These are phyloP conservation scores for Ustilago vetiveriae DNA, from an alignment of 1,284 basidiomycete genomes.

Conservation along the genomic window DNA sequence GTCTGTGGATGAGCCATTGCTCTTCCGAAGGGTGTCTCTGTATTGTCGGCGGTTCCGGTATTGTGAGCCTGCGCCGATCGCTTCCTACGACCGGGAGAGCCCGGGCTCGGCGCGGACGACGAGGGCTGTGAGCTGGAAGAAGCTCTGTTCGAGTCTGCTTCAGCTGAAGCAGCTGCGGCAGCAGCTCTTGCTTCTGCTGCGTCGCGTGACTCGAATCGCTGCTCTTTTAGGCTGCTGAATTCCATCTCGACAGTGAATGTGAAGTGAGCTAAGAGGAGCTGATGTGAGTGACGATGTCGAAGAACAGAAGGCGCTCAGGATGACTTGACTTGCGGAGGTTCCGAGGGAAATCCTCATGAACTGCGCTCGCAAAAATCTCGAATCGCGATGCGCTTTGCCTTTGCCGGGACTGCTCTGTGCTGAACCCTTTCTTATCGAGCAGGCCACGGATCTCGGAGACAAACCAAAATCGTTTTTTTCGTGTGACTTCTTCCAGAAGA, in stretches of 20 bases:
- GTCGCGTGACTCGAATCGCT: constrained; percentile 12
- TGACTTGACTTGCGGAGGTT: constrained; percentile 9
- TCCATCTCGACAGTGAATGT: constrained; percentile 24
- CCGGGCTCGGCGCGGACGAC: not conserved
- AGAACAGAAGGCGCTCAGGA: no score
- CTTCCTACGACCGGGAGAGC: constrained; percentile 2
- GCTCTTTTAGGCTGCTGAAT: constrained; percentile 41
- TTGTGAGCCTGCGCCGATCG: not conserved
- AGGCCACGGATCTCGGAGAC: constrained; percentile 35
- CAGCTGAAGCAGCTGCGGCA: constrained; percentile 27
- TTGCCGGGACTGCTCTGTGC: constrained; percentile 4
- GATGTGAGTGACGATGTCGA: not conserved
- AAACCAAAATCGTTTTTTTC: constrained; percentile 7
- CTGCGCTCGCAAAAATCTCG: not conserved
- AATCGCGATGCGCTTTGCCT: not conserved
- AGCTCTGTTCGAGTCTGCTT: constrained; percentile 10
- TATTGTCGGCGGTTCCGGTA: not conserved
- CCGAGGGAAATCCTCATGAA: no score
- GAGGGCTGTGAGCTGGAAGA: constrained; percentile 5
- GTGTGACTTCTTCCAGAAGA: constrained; percentile 7
- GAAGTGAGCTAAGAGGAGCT: not conserved
- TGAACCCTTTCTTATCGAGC: constrained; percentile 29
- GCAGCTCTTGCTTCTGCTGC: constrained; percentile 38
- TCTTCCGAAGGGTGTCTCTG: constrained; percentile 16
- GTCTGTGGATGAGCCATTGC: constrained; percentile 21